Conservation (phyloP, 2,329 filamentous ascomycete genomes). For the Teratosphaeria zuluensis region DNA sequence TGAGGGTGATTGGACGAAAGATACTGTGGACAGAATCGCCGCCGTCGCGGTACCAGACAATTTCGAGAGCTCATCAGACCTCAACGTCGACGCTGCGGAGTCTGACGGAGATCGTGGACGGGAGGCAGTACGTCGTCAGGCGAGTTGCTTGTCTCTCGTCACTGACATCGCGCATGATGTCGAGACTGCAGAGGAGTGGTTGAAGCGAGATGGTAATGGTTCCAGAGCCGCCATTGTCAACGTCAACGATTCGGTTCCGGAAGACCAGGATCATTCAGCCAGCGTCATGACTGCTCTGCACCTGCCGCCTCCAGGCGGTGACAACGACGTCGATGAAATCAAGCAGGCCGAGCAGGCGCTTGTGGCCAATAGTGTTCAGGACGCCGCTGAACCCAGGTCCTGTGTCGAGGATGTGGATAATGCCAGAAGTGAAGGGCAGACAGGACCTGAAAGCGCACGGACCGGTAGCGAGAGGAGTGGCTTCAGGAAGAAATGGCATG, state of each 20-base stretch:
- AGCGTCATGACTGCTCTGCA: background rate
- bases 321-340: background rate
- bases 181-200: background rate
- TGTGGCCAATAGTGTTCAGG: background rate
- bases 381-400: background rate
- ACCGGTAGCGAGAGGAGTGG: background rate
- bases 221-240: background rate
- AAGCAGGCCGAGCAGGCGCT: background rate
- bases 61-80: background rate
- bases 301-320: background rate
- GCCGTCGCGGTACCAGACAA: background rate
- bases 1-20: background rate
- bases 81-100: background rate
- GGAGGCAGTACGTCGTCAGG: background rate
- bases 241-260: background rate
- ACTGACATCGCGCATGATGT: background rate
- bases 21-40: background rate
- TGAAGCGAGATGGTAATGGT: background rate
- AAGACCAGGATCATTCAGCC: background rate
- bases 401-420: no score
- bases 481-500: background rate
- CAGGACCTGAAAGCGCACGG: background rate
- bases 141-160: background rate
- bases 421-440: background rate
- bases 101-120: background rate